Evolutionary conservation across 257 asterid species (phyloP), one percentile per base, ranked within the genome.

Genomic region (Agastache rugosa): DNA sequence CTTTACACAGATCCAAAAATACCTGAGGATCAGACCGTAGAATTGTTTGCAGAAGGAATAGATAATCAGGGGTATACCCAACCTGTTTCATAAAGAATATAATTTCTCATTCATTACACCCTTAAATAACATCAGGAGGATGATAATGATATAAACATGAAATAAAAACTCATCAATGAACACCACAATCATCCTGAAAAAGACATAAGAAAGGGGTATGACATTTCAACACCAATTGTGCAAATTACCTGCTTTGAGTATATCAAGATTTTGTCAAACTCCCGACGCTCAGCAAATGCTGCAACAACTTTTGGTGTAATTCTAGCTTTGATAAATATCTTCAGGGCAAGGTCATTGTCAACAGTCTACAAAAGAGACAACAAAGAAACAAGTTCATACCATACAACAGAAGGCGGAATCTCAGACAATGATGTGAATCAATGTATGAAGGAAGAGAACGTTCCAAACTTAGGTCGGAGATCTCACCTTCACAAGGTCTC

Each of bases 1-100:
- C 23, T 63, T 44, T 63, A 22, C 55, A 12, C 48, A 8, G 67
- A 75, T 54, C 59, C 63, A 58, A 71, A 78, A 81, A 72, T 87
- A 93, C 99, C 99, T 92, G 98, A 72, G 98, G 97, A 84, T 95
- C 97, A 47, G 99, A 87, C 60, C 99, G 93, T 78, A 95, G 96
- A 85, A 95, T 93, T 74, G 99, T 95, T 89, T 95, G 99, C 83
- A 95, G 88, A 63, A 95, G 98, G 86, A 93, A 95, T 39, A 95
- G 90, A 81, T 95, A 95, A 74, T 95, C 99, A 4, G 99, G 99
- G 11, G 98, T 88, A 77, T 93, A 95, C 53, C 98, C 98, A 78
- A 95, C 99, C 99, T 95, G 91, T 80, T 78, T 44, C 84, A 83
- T 55, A 47, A 75, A 31, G 73, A 77, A 77, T 25, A 72, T 22